These are phyloP conservation scores for Coniferiporia sulphurascens DNA, from an alignment of 1,284 basidiomycete genomes.

Conservation along the genomic window DNA sequence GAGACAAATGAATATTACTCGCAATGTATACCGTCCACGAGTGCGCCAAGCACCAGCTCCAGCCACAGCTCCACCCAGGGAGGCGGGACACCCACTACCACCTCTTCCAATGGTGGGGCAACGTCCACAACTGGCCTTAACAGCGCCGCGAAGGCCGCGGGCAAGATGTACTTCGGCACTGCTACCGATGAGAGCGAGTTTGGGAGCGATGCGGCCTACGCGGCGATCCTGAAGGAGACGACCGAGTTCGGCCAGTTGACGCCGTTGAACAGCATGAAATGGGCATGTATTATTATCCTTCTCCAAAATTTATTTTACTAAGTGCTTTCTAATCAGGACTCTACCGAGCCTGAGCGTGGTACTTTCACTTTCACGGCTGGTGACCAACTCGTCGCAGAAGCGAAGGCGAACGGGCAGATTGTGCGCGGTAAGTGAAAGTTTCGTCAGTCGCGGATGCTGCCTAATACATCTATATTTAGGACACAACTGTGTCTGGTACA, in stretches of 20 bases:
- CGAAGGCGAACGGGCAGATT: constrained; percentile 22
- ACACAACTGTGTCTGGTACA: constrained; percentile 23
- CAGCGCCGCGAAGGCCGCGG: constrained; percentile 21
- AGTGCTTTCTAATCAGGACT: constrained; percentile 8
- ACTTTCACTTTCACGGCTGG: constrained; percentile 26
- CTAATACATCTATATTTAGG: constrained; percentile 4
- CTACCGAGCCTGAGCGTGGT: constrained; percentile 23
- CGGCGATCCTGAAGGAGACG: constrained; percentile 22
- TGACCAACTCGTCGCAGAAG: constrained; percentile 26
- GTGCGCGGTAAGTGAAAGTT: constrained; percentile 13
- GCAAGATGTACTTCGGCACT: constrained; percentile 26
- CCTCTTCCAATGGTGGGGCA: constrained; percentile 3
- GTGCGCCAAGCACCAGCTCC: constrained; percentile 3
- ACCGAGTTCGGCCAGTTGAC: constrained; percentile 33
- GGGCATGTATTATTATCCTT: constrained; percentile 21
- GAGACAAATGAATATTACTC: constrained; percentile 30
- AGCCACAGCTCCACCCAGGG: neutral
- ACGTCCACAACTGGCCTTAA: constrained; percentile 16
- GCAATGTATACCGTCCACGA: constrained; percentile 28
- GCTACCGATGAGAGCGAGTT: constrained; percentile 23
- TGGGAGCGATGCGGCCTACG: constrained; percentile 21
- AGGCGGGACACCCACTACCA: constrained; percentile 6
- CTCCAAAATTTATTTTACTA: neutral
- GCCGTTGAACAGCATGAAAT: constrained; percentile 37
- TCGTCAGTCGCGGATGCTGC: no score